Conservation (phyloP, 176 grass and related monocot genomes). For the Juncus effusus region DNA sequence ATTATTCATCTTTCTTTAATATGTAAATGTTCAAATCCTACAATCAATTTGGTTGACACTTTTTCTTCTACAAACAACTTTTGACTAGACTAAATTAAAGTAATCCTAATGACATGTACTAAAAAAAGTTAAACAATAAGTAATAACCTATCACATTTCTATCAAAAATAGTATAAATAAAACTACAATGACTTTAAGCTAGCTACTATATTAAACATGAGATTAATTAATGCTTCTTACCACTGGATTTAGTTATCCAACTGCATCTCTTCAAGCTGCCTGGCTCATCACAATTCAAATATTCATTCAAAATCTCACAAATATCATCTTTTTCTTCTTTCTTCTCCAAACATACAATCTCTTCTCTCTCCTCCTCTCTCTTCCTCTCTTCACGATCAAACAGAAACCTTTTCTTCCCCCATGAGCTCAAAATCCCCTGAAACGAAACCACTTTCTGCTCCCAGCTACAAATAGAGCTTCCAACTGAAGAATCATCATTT, state of each 20-base stretch:
- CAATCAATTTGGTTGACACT: no score
- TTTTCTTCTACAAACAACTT: no score
- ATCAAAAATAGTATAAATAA: neutral
- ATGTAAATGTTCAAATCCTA: no score
- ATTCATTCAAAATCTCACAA: constrained; percentile 33
- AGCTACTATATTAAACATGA: neutral
- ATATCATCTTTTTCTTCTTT: constrained; percentile 39
- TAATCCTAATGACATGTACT: neutral
- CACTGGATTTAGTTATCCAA: constrained; percentile 92
- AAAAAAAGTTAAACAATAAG: neutral
- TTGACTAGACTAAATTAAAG: neutral
- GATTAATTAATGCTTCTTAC: constrained; percentile 36
- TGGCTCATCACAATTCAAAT: constrained; percentile 44
- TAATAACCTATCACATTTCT: neutral
- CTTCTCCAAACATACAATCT: neutral
- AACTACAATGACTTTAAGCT: neutral
- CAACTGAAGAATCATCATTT: constrained; percentile 87
- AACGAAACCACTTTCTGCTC: constrained; percentile 73
- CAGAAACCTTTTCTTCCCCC: constrained; percentile 46
- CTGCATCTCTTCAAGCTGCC: constrained; percentile 67
- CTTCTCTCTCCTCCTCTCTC: constrained; percentile 28
- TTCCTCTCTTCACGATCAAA: constrained; percentile 39
- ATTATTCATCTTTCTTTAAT: no score
- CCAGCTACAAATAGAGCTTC: constrained; percentile 88
- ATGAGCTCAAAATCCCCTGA: constrained; percentile 48